phyloP scores from a whole-genome alignment of 2,329 filamentous ascomycete genomes.

The Penicillium sp. region DNA sequence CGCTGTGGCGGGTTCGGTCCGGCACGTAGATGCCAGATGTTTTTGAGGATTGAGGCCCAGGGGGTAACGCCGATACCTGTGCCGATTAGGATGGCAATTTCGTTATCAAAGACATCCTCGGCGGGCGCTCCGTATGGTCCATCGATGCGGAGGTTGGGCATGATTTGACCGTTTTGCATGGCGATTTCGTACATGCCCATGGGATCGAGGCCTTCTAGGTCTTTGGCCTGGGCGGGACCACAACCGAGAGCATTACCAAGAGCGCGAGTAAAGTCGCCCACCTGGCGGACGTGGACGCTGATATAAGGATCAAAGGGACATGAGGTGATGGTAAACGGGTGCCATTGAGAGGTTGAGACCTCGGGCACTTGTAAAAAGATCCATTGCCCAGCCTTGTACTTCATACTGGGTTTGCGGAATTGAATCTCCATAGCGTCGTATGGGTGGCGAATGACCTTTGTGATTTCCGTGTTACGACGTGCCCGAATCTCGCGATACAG shows the following conservation, averaged over 20 bases:
- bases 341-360: slow-evolving; percentile 88
- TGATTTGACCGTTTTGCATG: slow-evolving; percentile 84
- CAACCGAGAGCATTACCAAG: slow-evolving; percentile 95
- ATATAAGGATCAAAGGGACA: slow-evolving; percentile 95
- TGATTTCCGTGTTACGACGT: slow-evolving; percentile 79
- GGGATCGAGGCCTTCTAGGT: slow-evolving; percentile 86
- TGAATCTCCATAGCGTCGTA: slow-evolving; percentile 98
- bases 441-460: slow-evolving; percentile 89
- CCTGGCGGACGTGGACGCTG: slow-evolving; percentile 90
- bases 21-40: slow-evolving; percentile 95
- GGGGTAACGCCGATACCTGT: slow-evolving; percentile 84
- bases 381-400: slow-evolving; percentile 98
- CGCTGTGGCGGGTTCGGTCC: slow-evolving; percentile 83
- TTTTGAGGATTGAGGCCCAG: slow-evolving; percentile 86
- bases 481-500: slow-evolving; percentile 87
- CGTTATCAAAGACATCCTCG: slow-evolving; percentile 95
- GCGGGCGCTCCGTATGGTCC: slow-evolving; percentile 95
- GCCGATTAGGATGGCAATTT: slow-evolving; percentile 72
- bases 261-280: slow-evolving; percentile 91
- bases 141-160: slow-evolving; percentile 86
- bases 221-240: slow-evolving; percentile 77
- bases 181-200: slow-evolving; percentile 98
- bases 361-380: slow-evolving; percentile 91
- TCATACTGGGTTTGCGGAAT: slow-evolving; percentile 93
- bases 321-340: slow-evolving; percentile 98